Percentiles rank a stretch among this genome's conserved stretches.
Conservation (phyloP, 305 asterid genomes). For the Fraxinus albicans region DNA sequence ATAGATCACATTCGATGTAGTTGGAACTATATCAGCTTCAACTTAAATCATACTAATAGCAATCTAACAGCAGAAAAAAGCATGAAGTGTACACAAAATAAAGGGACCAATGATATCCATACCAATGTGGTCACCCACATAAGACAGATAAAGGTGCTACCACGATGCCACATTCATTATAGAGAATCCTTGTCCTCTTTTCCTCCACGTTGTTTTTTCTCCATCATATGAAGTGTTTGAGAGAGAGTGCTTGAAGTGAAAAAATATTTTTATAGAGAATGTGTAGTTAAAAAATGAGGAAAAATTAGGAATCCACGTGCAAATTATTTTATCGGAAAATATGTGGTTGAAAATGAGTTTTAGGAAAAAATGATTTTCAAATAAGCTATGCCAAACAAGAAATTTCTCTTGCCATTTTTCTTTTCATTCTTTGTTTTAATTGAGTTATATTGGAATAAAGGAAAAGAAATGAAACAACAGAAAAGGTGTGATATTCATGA, state of each 20-base stretch:
- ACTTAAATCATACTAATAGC: background rate
- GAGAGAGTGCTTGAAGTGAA: background rate
- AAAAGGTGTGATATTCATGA: background rate
- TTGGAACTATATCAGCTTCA: background rate
- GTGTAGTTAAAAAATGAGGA: background rate
- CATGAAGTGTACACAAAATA: background rate
- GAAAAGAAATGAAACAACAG: background rate
- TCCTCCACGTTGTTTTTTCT: constrained; percentile 12
- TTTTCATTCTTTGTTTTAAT: background rate
- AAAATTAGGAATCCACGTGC: background rate
- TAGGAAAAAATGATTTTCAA: background rate
- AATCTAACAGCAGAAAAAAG: background rate
- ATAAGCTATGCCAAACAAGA: background rate
- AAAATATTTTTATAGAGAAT: background rate
- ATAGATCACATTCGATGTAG: background rate
- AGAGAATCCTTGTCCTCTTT: constrained; percentile 10
- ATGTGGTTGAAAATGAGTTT: background rate
- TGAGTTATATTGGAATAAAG: background rate
- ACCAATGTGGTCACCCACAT: background rate
- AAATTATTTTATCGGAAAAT: background rate
- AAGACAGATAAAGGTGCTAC: constrained; percentile 1
- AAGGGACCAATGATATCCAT: background rate
- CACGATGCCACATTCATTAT: constrained; percentile 10
- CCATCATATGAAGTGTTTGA: background rate
- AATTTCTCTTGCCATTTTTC: background rate